These are phyloP conservation scores for Nothophaeocryptopus gaeumannii DNA, from an alignment of 2,329 filamentous ascomycete species.

Conservation along the genomic window DNA sequence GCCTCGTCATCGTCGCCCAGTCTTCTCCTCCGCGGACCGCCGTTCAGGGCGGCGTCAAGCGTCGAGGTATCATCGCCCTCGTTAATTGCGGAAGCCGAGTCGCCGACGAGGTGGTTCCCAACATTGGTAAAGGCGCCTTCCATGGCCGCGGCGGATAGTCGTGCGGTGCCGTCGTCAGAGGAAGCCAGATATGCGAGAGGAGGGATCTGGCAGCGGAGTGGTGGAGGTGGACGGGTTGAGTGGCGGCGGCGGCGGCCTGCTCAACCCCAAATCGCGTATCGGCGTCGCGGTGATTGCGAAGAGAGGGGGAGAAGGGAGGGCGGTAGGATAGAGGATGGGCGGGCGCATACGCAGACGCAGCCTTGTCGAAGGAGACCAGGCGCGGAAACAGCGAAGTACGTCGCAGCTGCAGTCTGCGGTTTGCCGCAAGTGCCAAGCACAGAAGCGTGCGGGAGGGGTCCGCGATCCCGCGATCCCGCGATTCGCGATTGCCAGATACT, in stretches of 20 bases:
- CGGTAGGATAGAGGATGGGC: background rate
- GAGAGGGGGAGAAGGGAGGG: background rate
- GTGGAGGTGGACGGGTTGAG: constrained; percentile 1
- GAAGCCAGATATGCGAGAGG: background rate
- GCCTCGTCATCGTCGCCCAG: constrained; percentile 88
- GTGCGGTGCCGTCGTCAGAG: too few species aligned
- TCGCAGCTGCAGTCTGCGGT: too few species aligned
- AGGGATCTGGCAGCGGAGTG: background rate
- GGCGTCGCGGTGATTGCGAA: background rate
- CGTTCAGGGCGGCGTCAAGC: constrained; percentile 64
- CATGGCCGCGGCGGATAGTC: constrained; percentile 49
- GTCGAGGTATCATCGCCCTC: constrained; percentile 66
- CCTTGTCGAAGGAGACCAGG: background rate
- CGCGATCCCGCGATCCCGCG: background rate
- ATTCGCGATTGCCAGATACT: background rate
- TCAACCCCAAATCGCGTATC: background rate
- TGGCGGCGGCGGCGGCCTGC: constrained; percentile 5
- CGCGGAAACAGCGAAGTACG: too few species aligned
- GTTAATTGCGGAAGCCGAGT: constrained; percentile 82
- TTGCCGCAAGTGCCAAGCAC: too few species aligned
- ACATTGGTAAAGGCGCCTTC: constrained; percentile 86
- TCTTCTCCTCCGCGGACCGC: constrained; percentile 63
- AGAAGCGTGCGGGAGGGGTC: background rate
- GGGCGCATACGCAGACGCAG: background rate
- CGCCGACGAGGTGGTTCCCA: constrained; percentile 80